Conservation (phyloP, 179 eudicot genomes). For the Amaranthus tricolor region DNA sequence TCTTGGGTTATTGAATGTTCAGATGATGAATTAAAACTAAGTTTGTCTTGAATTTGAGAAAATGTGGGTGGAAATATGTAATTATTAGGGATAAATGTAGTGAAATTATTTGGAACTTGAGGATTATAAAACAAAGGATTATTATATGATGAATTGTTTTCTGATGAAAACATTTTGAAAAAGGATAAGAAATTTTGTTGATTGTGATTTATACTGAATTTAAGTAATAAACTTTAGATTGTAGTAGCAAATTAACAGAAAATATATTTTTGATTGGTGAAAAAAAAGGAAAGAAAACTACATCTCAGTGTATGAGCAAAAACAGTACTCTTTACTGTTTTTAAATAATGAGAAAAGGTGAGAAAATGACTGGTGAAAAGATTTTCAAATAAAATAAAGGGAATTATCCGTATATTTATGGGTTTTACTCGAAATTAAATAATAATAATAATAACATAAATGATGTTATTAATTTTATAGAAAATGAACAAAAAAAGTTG, state of each 20-base stretch:
- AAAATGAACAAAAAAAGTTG: constrained; percentile 1
- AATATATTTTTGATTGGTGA: too few species aligned
- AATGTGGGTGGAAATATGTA: constrained; percentile 9
- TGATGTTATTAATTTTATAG: background rate
- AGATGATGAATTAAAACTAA: constrained; percentile 1
- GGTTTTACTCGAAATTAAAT: too few species aligned
- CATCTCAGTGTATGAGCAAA: background rate
- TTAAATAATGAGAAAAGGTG: background rate
- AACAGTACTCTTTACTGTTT: background rate
- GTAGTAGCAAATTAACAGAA: background rate
- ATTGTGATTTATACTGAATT: background rate
- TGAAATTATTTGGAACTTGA: constrained; percentile 14
- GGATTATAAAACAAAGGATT: constrained; percentile 20
- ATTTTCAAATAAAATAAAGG: background rate
- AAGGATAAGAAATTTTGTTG: background rate
- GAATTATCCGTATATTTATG: background rate
- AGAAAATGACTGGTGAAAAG: background rate
- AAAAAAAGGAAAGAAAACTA: background rate
- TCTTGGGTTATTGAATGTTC: constrained; percentile 19
- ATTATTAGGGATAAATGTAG: constrained; percentile 4
- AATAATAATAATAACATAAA: background rate
- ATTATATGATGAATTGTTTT: constrained; percentile 9
- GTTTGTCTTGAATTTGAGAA: constrained; percentile 10
- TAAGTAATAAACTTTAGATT: background rate
- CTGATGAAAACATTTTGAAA: constrained; percentile 26